These are phyloP conservation scores for Populus tomentosa DNA, from an alignment of 441 rosid species.

Conservation along the genomic window DNA sequence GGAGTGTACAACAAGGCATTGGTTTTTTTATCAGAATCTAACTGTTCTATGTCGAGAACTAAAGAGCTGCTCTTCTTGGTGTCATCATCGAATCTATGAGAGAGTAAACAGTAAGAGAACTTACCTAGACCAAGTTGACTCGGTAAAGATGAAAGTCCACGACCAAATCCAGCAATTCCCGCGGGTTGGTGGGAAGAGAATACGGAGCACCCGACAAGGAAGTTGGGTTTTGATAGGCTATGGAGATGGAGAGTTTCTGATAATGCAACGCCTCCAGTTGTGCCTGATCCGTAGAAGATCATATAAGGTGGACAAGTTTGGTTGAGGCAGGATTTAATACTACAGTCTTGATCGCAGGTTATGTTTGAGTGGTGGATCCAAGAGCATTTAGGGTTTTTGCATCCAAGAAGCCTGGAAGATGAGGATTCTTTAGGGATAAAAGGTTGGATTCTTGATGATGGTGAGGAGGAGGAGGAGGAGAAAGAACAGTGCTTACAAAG, in stretches of 20 bases:
- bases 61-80: constrained; percentile 28
- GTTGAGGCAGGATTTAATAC: constrained; percentile 21
- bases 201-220: constrained; percentile 53
- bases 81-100: constrained; percentile 43
- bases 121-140: constrained; percentile 39
- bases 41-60: constrained; percentile 28
- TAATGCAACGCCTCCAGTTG: constrained; percentile 40
- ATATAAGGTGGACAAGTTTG: constrained; percentile 43
- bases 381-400: constrained; percentile 40
- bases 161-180: constrained; percentile 57
- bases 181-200: constrained; percentile 43
- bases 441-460: constrained; percentile 11
- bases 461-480: constrained; percentile 11
- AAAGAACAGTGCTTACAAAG: constrained; percentile 36
- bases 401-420: constrained; percentile 33
- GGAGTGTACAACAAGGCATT: constrained; percentile 32
- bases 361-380: constrained; percentile 30
- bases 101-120: constrained; percentile 48
- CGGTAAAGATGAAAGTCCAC: constrained; percentile 42
- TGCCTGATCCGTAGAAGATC: constrained; percentile 44
- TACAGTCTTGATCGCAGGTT: constrained; percentile 22
- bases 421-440: constrained; percentile 36
- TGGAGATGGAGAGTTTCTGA: constrained; percentile 33
- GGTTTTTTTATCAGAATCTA: constrained; percentile 24
- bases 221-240: constrained; percentile 18